phyloP scores from a whole-genome alignment of 768 basidiomycete species.

The Paxillus ammoniavirescens region DNA sequence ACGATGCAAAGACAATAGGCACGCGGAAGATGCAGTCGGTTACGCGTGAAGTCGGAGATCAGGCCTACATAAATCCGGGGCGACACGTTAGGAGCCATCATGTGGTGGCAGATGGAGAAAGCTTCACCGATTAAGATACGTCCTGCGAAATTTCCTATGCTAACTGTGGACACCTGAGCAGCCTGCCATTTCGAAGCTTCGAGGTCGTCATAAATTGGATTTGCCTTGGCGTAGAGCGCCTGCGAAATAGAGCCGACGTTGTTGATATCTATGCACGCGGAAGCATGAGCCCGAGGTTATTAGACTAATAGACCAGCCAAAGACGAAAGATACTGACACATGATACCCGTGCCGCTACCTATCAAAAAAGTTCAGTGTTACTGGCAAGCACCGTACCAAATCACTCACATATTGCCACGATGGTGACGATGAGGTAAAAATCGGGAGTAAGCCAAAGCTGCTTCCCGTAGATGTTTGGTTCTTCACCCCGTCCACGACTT shows the following conservation, averaged over 20 bases:
- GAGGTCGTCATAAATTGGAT: slow-evolving; percentile 59
- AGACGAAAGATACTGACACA: no score
- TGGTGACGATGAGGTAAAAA: slow-evolving; percentile 51
- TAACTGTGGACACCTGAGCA: slow-evolving; percentile 79
- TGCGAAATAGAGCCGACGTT: slow-evolving; percentile 72
- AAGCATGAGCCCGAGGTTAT: slow-evolving; percentile 1
- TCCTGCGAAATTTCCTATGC: slow-evolving; percentile 80
- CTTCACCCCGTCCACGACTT: background rate
- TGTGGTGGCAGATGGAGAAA: no score
- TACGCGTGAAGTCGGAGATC: slow-evolving; percentile 45
- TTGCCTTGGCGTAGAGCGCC: slow-evolving; percentile 59
- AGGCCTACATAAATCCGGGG: slow-evolving; percentile 23
- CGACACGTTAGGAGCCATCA: background rate
- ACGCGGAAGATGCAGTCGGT: slow-evolving; percentile 55
- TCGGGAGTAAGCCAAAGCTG: slow-evolving; percentile 32
- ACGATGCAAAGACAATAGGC: slow-evolving; percentile 71
- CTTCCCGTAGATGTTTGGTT: slow-evolving; percentile 53
- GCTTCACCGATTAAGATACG: no score
- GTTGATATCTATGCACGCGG: slow-evolving; percentile 60
- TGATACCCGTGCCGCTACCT: no score
- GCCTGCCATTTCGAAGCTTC: slow-evolving; percentile 77
- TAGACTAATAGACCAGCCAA: no score
- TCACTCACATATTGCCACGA: slow-evolving; percentile 55
- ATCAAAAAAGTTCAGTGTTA: no score
- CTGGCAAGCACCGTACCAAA: no score